A percentile compares a stretch with the other conserved stretches of the same genome.
phyloP scores from a whole-genome alignment of 1,284 basidiomycete genomes.

The Trichosporon sp. region DNA sequence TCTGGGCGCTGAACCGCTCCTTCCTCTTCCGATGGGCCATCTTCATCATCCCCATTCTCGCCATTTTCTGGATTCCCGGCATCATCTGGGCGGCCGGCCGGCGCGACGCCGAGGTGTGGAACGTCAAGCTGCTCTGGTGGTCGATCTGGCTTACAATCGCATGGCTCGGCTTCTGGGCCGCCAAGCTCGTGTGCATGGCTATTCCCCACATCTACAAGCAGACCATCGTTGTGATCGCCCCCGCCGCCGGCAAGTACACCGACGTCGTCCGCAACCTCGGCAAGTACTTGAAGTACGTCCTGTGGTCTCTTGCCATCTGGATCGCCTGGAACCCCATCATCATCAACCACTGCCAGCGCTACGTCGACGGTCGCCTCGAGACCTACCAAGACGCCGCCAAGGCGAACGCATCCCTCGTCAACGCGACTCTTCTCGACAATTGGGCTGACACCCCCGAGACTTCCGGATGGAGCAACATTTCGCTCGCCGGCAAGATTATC shows the following conservation, averaged over 20 bases:
- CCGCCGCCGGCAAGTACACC: slow-evolving; percentile 70
- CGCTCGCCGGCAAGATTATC: slow-evolving; percentile 50
- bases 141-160: slow-evolving; percentile 78
- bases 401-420: slow-evolving; percentile 24
- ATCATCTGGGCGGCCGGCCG: slow-evolving; percentile 70
- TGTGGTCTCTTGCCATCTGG: slow-evolving; percentile 71
- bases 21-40: slow-evolving; percentile 78
- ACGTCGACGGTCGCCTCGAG: background rate
- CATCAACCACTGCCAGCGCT: slow-evolving; percentile 37
- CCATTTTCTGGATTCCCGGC: slow-evolving; percentile 69
- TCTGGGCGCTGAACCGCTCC: slow-evolving; percentile 73
- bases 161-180: slow-evolving; percentile 85
- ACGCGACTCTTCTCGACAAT: slow-evolving; percentile 15
- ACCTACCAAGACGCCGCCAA: slow-evolving; percentile 13
- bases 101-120: slow-evolving; percentile 61
- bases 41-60: slow-evolving; percentile 74
- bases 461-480: slow-evolving; percentile 39
- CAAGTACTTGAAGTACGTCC: slow-evolving; percentile 66
- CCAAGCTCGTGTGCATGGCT: slow-evolving; percentile 67
- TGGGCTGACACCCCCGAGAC: slow-evolving; percentile 51
- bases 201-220: slow-evolving; percentile 64
- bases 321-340: slow-evolving; percentile 71
- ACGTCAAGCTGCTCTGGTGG: slow-evolving; percentile 68
- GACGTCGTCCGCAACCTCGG: slow-evolving; percentile 72
- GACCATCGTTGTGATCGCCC: slow-evolving; percentile 72